phyloP scores from a whole-genome alignment of 306 rosid genomes.

The Herpetospermum pedunculosum region DNA sequence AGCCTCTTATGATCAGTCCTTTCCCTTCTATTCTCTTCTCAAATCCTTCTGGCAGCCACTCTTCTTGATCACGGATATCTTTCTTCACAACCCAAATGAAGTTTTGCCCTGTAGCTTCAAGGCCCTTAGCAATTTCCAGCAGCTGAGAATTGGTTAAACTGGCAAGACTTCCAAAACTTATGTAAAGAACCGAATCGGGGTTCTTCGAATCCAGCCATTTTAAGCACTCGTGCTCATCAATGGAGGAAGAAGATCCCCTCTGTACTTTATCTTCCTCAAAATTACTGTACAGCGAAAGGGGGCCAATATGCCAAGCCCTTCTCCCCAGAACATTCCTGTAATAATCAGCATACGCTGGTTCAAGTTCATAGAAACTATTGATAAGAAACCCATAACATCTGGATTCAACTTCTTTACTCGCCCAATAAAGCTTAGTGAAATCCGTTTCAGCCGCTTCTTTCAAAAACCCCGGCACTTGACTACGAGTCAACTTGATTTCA shows the following conservation, averaged over 20 bases:
- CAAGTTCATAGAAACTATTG: constrained; percentile 52
- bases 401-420: constrained; percentile 7
- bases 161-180: constrained; percentile 22
- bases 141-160: constrained; percentile 13
- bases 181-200: constrained; percentile 20
- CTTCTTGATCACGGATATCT: not conserved
- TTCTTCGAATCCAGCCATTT: constrained; percentile 25
- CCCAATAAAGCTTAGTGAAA: not conserved
- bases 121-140: constrained; percentile 19
- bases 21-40: constrained; percentile 23
- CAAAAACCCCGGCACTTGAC: constrained; percentile 5
- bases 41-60: constrained; percentile 24
- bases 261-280: constrained; percentile 5
- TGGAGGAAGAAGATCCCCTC: constrained; percentile 5
- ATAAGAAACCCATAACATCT: constrained; percentile 36
- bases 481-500: constrained; percentile 15
- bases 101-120: constrained; percentile 16
- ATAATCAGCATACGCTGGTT: constrained; percentile 29
- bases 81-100: constrained; percentile 34
- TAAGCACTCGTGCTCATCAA: constrained; percentile 11
- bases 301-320: constrained; percentile 55
- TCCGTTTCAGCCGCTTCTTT: constrained; percentile 5
- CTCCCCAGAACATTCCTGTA: constrained; percentile 21
- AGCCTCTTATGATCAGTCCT: constrained; percentile 26
- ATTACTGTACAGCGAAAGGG: constrained; percentile 24